A percentile compares a stretch with the other conserved stretches of the same genome.
These are phyloP conservation scores for Petrea volubilis DNA, from an alignment of 257 asterid species.

Conservation along the genomic window DNA sequence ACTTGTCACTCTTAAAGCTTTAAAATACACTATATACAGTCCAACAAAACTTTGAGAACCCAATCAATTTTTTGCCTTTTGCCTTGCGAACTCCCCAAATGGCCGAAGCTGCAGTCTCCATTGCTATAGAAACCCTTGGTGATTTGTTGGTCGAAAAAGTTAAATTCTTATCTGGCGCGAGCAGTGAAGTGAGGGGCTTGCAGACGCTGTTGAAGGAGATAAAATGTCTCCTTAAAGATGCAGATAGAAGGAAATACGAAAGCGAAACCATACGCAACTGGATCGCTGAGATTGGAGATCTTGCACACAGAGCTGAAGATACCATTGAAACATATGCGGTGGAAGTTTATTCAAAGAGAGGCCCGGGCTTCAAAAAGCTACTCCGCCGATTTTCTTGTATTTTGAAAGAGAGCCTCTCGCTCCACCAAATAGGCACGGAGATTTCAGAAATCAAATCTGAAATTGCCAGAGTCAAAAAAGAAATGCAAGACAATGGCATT, in stretches of 20 bases:
- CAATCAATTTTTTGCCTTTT: no score
- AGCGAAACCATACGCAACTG: neutral
- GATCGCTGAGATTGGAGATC: conserved; percentile 20
- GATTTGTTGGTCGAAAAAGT: conserved; percentile 14
- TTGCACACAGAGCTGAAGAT: conserved; percentile 19
- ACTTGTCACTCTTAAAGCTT: no score
- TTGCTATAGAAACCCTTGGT: conserved; percentile 17
- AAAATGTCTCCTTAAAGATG: conserved; percentile 11
- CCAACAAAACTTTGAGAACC: no score
- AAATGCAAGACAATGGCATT: conserved; percentile 1
- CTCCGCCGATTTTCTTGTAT: neutral
- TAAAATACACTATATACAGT: no score
- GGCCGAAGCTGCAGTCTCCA: neutral
- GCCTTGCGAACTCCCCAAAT: neutral
- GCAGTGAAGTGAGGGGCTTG: conserved; percentile 10
- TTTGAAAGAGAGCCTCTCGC: neutral
- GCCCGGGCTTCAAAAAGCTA: neutral
- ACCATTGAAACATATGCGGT: conserved; percentile 13
- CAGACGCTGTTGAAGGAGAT: neutral
- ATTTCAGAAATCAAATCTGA: neutral
- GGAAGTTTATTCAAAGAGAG: conserved; percentile 9
- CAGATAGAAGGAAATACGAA: neutral
- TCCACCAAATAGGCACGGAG: neutral
- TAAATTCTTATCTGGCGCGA: conserved; percentile 15
- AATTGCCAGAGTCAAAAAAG: neutral